Conservation (phyloP, 2,329 filamentous ascomycete genomes). For the Lecanicillium sp. region DNA sequence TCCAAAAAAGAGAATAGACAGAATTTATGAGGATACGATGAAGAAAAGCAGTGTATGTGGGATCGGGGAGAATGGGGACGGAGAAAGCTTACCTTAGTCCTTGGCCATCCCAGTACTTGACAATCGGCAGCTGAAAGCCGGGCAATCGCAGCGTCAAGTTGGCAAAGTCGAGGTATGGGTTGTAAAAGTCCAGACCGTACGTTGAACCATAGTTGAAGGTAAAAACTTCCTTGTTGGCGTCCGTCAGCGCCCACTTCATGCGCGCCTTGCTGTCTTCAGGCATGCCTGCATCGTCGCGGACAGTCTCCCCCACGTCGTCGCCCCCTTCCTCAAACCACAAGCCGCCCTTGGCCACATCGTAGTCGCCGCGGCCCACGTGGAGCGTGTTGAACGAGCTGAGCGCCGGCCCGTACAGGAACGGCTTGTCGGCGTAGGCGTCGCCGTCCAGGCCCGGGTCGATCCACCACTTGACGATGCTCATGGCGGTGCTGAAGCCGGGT, state of each 20-base stretch:
- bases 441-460: slow-evolving; percentile 88
- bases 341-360: slow-evolving; percentile 40
- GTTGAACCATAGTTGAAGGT: slow-evolving; percentile 45
- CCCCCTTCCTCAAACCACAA: slow-evolving; percentile 60
- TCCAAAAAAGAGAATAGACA: slow-evolving; percentile 14
- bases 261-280: slow-evolving; percentile 44
- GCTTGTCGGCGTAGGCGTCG: slow-evolving; percentile 79
- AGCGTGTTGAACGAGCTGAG: slow-evolving; percentile 74
- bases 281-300: slow-evolving; percentile 38
- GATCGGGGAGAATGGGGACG: slow-evolving; percentile 10
- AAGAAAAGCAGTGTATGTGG: slow-evolving; percentile 3
- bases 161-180: slow-evolving; percentile 81
- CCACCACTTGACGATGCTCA: slow-evolving; percentile 81
- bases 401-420: slow-evolving; percentile 78
- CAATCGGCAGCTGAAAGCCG: slow-evolving; percentile 64
- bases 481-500: slow-evolving; percentile 75
- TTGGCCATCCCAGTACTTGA: slow-evolving; percentile 76
- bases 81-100: slow-evolving; percentile 60
- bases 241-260: slow-evolving; percentile 51
- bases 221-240: slow-evolving; percentile 42
- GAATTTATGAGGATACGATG: slow-evolving; percentile 1
- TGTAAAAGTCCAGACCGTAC: slow-evolving; percentile 67
- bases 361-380: slow-evolving; percentile 50
- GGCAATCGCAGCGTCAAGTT: slow-evolving; percentile 66
- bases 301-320: slow-evolving; percentile 44